phyloP scores from a whole-genome alignment of 768 basidiomycete species.

The Pulveroboletus sp. region DNA sequence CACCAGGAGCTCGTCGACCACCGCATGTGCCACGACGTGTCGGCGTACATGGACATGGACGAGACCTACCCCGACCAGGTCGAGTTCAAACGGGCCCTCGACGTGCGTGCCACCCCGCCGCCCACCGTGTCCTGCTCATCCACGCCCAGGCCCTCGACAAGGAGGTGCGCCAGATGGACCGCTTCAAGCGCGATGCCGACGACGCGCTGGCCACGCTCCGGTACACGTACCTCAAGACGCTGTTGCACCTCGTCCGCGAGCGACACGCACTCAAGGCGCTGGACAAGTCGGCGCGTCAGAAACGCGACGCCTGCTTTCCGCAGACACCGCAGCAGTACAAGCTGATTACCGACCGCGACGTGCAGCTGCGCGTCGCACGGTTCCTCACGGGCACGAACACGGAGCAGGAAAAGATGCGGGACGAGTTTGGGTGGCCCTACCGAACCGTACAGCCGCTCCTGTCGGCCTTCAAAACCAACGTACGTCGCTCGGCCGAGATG shows the following conservation, averaged over 20 bases:
- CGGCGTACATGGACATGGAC: constrained; percentile 29
- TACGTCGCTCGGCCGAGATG: constrained; percentile 23
- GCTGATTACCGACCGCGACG: constrained; percentile 36
- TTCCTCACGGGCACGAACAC: constrained; percentile 35
- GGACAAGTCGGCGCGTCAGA: constrained; percentile 22
- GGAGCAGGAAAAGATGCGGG: constrained; percentile 46
- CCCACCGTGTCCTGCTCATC: neutral
- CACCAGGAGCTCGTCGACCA: constrained; percentile 34
- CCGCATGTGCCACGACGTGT: constrained; percentile 20
- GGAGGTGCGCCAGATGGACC: constrained; percentile 14
- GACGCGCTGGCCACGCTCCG: constrained; percentile 29
- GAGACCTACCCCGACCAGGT: constrained; percentile 23
- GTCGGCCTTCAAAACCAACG: constrained; percentile 39
- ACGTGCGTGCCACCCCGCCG: constrained; percentile 8
- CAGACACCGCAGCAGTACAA: constrained; percentile 26
- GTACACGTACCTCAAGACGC: constrained; percentile 29
- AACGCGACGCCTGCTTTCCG: constrained; percentile 33
- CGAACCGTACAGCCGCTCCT: constrained; percentile 45
- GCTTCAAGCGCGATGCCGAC: constrained; percentile 24
- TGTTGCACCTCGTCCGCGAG: constrained; percentile 16
- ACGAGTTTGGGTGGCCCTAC: constrained; percentile 52
- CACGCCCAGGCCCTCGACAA: constrained; percentile 19
- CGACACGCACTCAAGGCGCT: constrained; percentile 9
- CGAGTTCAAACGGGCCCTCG: constrained; percentile 23
- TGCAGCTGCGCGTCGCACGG: constrained; percentile 48